phyloP scores from a whole-genome alignment of 345 rosid species.

The Euclidium syriacum region DNA sequence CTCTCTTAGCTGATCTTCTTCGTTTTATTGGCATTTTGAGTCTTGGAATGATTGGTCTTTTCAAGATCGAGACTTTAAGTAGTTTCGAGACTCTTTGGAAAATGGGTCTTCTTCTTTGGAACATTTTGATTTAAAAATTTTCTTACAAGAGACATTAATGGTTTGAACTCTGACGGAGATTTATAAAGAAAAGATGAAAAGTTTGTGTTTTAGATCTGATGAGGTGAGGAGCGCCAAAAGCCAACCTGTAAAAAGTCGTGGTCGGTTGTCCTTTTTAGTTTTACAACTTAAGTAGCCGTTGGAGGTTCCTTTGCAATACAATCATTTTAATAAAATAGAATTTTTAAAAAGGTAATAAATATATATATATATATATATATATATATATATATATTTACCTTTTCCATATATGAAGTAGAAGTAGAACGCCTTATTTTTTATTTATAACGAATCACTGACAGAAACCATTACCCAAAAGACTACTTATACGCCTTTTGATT shows the following conservation, averaged over 20 bases:
- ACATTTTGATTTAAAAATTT: slow-evolving; percentile 8
- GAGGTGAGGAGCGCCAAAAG: slow-evolving; percentile 21
- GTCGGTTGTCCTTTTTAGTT: slow-evolving; percentile 22
- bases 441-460: no score
- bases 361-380: no score
- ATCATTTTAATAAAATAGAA: no score
- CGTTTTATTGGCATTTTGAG: slow-evolving; percentile 33
- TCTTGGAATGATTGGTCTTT: slow-evolving; percentile 37
- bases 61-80: slow-evolving; percentile 34
- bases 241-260: slow-evolving; percentile 24
- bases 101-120: slow-evolving; percentile 23
- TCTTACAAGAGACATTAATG: background rate
- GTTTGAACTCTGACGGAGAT: no score
- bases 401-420: no score
- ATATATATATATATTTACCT: no score
- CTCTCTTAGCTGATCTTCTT: slow-evolving; percentile 28
- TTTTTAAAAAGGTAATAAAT: no score
- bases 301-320: background rate
- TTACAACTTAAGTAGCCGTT: slow-evolving; percentile 20
- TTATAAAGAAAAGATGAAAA: background rate
- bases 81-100: slow-evolving; percentile 33
- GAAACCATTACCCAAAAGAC: no score
- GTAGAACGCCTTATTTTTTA: no score
- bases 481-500: no score
- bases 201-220: background rate